Evolutionary conservation across 2,329 filamentous ascomycete genomes (phyloP), one percentile per base, ranked within the genome.

Genomic region (Cladosporium sp.): DNA sequence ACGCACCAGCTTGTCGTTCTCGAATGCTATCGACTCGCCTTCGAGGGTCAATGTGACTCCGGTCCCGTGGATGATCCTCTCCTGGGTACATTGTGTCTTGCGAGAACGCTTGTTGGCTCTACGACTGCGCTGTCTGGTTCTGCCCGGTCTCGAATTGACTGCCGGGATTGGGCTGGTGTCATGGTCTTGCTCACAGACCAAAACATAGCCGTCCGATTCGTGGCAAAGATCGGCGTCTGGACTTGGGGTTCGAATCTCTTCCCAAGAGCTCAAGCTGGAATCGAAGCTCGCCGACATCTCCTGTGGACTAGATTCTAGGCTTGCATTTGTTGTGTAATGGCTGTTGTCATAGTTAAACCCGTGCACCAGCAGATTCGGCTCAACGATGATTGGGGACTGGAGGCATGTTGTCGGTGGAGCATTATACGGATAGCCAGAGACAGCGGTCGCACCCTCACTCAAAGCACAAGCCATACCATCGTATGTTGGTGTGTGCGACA

Each of bases 281-380:
- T 29, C 45, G 27, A 52, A 48, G 16, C 36, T 48, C 8, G 38
- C 12, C 6, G 43, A 48, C 11, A 52, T 11, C 20, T 52, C 41
- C 19, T 42, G 38, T 15, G 38, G 43, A 13, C 43, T 42, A 12
- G 43, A 40, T 1, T 53, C 29, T 8, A 49, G 35, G 27, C 40
- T 53, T 49, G 41, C 45, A 27, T 53, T 59, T 4, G 32, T 45
- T 1, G 49, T 25, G 39, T 54, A 57, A 3, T 55, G 39, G 3
- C 56, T 49, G 52, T 57, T 57, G 0, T 40, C 27, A 29, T 56
- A 60, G 32, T 55, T n/a, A n/a, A n/a, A 56, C 4, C 57, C 55
- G 6, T 50, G 55, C 2, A 64, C 51, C 29, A 62, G 55, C 1
- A 60, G 59, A n/a, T n/a, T n/a, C 9, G 61, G 62, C 7, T 61